A percentile compares a stretch with the other conserved stretches of the same genome.
Conservation (phyloP, 225 moss, liverwort and hornwort genomes). For the Polytrichum formosum region DNA sequence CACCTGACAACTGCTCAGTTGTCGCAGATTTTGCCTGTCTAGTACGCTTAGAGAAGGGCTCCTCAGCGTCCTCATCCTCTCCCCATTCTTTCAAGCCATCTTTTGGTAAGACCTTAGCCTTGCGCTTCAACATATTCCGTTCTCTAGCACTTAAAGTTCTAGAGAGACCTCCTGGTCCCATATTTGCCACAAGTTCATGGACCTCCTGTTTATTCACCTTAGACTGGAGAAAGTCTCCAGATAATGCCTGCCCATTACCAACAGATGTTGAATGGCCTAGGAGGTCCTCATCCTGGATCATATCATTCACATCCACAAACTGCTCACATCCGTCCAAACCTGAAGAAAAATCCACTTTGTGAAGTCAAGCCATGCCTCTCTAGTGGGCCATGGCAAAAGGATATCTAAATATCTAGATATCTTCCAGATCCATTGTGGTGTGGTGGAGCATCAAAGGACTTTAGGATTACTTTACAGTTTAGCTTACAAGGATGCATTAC, state of each 20-base stretch:
- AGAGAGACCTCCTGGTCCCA: constrained; percentile 71
- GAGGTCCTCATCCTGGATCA: constrained; percentile 91
- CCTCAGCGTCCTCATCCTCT: constrained; percentile 65
- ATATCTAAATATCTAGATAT: not conserved
- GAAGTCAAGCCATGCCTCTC: no score
- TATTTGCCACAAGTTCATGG: constrained; percentile 79
- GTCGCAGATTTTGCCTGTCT: constrained; percentile 73
- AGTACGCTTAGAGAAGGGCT: constrained; percentile 59
- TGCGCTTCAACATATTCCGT: constrained; percentile 82
- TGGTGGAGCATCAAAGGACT: no score
- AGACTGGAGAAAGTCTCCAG: constrained; percentile 37
- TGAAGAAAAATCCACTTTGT: constrained; percentile 31
- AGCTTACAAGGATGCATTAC: no score
- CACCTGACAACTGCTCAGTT: constrained; percentile 75
- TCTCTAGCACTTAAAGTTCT: constrained; percentile 89
- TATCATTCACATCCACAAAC: constrained; percentile 93
- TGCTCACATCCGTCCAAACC: constrained; percentile 88
- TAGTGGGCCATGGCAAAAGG: no score
- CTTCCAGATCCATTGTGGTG: no score
- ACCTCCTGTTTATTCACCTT: constrained; percentile 76
- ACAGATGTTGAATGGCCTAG: constrained; percentile 45
- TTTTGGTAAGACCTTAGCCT: constrained; percentile 84
- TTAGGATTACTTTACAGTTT: no score
- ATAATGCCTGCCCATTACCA: constrained; percentile 65
- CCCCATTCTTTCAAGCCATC: constrained; percentile 86